Evolutionary conservation across 2,329 filamentous ascomycete species (phyloP).

Genomic region (Stagonosporopsis cucurbitacearum): DNA sequence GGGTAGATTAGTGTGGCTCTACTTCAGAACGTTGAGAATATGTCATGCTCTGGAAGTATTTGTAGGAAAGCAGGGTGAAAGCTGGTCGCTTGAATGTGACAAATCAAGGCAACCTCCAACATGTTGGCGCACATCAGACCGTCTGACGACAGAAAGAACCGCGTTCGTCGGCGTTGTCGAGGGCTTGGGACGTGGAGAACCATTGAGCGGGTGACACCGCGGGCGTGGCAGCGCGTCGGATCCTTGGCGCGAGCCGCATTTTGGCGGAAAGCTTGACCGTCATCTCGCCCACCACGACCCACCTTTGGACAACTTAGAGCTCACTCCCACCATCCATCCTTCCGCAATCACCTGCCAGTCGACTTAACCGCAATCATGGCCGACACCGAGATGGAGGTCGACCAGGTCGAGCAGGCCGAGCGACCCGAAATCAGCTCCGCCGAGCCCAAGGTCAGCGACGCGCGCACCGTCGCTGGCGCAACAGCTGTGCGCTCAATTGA

Average conservation of each 20-base stretch:
- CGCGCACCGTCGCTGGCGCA: slow-evolving; percentile 75
- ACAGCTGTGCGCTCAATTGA: slow-evolving; percentile 86
- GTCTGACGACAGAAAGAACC: slow-evolving; percentile 5
- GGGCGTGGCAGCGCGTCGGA: not conserved
- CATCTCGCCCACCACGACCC: slow-evolving; percentile 16
- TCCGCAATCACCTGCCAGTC: slow-evolving; percentile 4
- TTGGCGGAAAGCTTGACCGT: slow-evolving; percentile 19
- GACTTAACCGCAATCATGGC: slow-evolving; percentile 47
- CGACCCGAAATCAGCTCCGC: slow-evolving; percentile 45
- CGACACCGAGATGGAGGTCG: slow-evolving; percentile 56
- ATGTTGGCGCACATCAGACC: not conserved
- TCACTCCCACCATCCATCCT: slow-evolving; percentile 11
- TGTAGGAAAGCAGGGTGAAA: not conserved
- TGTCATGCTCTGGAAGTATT: not conserved
- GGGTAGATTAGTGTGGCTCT: slow-evolving; percentile 14
- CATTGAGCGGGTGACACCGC: not conserved
- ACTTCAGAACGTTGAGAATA: slow-evolving; percentile 1
- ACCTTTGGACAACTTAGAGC: slow-evolving; percentile 5
- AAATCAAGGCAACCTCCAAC: not conserved
- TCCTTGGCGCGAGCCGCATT: slow-evolving; percentile 9
- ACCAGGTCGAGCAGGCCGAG: slow-evolving; percentile 45
- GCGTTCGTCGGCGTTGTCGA: slow-evolving; percentile 1
- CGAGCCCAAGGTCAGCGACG: slow-evolving; percentile 64
- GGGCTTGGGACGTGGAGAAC: slow-evolving; percentile 2
- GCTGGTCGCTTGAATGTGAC: not conserved